Conservation (phyloP, 768 basidiomycete genomes). For the Galerina sulciceps region DNA sequence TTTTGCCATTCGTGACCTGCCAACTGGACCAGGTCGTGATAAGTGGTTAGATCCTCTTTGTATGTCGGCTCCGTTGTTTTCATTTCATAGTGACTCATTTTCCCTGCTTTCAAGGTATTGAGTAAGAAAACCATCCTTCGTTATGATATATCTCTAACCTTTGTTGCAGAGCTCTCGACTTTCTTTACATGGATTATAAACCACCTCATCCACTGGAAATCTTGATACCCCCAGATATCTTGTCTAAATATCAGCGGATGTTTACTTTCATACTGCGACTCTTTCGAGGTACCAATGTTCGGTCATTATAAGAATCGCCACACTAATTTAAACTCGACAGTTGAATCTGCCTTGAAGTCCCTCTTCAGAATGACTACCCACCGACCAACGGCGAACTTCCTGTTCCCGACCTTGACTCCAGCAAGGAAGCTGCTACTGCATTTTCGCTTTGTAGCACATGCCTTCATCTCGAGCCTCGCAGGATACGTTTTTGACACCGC, state of each 20-base stretch:
- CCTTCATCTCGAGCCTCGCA: conserved; percentile 70
- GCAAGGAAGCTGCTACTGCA: conserved; percentile 61
- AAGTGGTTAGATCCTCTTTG: conserved; percentile 85
- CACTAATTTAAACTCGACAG: conserved; percentile 35
- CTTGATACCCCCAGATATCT: conserved; percentile 68
- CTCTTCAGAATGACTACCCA: conserved; percentile 64
- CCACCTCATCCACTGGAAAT: conserved; percentile 80
- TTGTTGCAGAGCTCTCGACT: conserved; percentile 75
- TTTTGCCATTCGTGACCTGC: conserved; percentile 81
- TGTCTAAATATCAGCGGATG: conserved; percentile 87
- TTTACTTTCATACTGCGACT: conserved; percentile 82
- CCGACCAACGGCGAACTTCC: conserved; percentile 38
- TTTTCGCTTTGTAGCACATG: conserved; percentile 75
- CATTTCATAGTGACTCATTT: background rate
- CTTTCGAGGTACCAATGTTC: conserved; percentile 62
- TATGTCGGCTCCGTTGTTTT: conserved; percentile 34
- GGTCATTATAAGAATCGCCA: background rate
- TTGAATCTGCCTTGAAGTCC: conserved; percentile 68
- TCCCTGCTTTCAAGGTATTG: conserved; percentile 1
- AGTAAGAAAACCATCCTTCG: conserved; percentile 4
- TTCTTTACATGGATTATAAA: conserved; percentile 88
- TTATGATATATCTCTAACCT: conserved; percentile 5
- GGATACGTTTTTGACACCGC: conserved; percentile 82
- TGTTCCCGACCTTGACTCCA: conserved; percentile 62
- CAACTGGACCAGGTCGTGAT: conserved; percentile 63